phyloP scores from a whole-genome alignment of 2,329 filamentous ascomycete genomes.

The Tetracladium maxilliforme region DNA sequence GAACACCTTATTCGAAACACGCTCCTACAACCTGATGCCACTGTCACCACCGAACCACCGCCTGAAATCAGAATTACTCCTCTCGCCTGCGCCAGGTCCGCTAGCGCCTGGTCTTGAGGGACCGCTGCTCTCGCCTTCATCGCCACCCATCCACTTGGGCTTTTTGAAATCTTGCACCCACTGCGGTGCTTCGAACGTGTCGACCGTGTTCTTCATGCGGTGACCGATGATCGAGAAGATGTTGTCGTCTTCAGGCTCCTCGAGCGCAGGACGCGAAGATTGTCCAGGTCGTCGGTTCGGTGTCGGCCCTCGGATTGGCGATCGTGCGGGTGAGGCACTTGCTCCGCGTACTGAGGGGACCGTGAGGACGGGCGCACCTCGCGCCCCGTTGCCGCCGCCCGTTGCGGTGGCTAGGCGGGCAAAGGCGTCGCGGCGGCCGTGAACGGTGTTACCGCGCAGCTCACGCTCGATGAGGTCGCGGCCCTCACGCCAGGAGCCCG shows the following conservation, averaged over 20 bases:
- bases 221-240: slow-evolving; percentile 77
- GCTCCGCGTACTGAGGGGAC: slow-evolving; percentile 23
- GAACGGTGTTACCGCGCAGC: slow-evolving; percentile 46
- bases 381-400: slow-evolving; percentile 12
- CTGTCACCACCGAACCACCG: slow-evolving; percentile 42
- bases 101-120: slow-evolving; percentile 8
- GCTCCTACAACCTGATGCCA: no score
- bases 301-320: slow-evolving; percentile 15
- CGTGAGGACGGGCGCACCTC: slow-evolving; percentile 30
- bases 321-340: slow-evolving; percentile 6
- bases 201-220: slow-evolving; percentile 82
- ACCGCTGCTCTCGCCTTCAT: slow-evolving; percentile 23
- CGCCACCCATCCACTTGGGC: slow-evolving; percentile 67
- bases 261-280: slow-evolving; percentile 27
- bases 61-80: slow-evolving; percentile 27
- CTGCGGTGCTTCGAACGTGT: slow-evolving; percentile 64
- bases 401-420: slow-evolving; percentile 15
- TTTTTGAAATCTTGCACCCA: slow-evolving; percentile 71
- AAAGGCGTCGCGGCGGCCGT: slow-evolving; percentile 29
- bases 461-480: slow-evolving; percentile 82
- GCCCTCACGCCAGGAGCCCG: slow-evolving; percentile 82
- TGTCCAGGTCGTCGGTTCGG: slow-evolving; percentile 16
- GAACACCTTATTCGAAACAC: no score
- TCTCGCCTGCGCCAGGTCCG: slow-evolving; percentile 12
- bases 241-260: slow-evolving; percentile 58